These are phyloP conservation scores for Nicotiana otophora DNA, from an alignment of 257 asterid genomes.

Conservation along the genomic window DNA sequence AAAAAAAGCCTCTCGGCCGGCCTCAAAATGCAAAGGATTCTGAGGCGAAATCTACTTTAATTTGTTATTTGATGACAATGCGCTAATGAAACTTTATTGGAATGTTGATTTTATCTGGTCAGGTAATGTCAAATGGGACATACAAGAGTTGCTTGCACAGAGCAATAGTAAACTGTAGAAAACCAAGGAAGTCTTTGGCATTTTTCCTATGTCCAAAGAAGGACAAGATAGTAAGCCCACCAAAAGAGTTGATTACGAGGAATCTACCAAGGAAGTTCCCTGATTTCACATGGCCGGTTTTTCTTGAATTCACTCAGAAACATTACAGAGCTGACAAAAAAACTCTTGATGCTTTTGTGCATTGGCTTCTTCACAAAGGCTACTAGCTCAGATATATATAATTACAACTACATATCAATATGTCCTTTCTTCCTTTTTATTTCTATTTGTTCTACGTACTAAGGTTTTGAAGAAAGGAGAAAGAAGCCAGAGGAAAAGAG, in stretches of 20 bases:
- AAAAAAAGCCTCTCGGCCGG: too few relatives aligned
- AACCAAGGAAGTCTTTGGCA: conserved; percentile 60
- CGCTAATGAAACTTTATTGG: not conserved
- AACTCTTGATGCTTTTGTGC: conserved; percentile 61
- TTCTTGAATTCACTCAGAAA: conserved; percentile 74
- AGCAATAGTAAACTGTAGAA: conserved; percentile 53
- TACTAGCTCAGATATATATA: not conserved
- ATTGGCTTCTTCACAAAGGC: conserved; percentile 33
- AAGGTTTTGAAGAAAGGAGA: not conserved
- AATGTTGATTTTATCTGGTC: conserved; percentile 1
- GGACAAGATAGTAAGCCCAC: conserved; percentile 62
- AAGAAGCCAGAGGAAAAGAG: not conserved
- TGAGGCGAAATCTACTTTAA: too few relatives aligned
- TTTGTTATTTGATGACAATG: too few relatives aligned
- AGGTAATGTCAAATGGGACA: conserved; percentile 79
- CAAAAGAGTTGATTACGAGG: conserved; percentile 31
- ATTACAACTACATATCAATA: not conserved
- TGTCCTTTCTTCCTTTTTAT: not conserved
- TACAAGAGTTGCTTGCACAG: conserved; percentile 84
- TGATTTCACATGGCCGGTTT: conserved; percentile 59
- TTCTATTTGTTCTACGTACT: not conserved
- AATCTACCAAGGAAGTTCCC: conserved; percentile 53
- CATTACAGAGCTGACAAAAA: conserved; percentile 73
- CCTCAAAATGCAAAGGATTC: too few relatives aligned
- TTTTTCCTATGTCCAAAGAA: conserved; percentile 61